Evolutionary conservation across 2,329 filamentous ascomycete genomes (phyloP).

Genomic region (Trichocomaceae sp.): DNA sequence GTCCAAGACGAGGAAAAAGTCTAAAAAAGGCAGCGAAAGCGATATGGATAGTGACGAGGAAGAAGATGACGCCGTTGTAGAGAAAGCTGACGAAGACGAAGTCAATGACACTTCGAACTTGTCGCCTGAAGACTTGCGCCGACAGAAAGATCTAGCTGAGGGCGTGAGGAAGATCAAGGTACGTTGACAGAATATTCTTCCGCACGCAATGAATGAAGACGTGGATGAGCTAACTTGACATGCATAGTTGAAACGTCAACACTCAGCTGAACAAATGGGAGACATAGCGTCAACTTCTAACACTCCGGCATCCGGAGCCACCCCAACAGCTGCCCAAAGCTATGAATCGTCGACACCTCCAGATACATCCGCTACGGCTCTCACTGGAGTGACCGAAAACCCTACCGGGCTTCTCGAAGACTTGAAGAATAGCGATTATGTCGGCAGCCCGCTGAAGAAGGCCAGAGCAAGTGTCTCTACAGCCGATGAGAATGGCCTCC

Average conservation of each 20-base stretch:
- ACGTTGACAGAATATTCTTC: constrained; percentile 19
- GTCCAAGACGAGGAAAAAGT: constrained; percentile 58
- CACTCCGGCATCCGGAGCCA: constrained; percentile 32
- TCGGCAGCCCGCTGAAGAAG: constrained; percentile 44
- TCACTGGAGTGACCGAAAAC: constrained; percentile 14
- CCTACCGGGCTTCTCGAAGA: constrained; percentile 19
- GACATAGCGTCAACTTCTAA: constrained; percentile 36
- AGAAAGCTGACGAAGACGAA: constrained; percentile 58
- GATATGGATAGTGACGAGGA: constrained; percentile 73
- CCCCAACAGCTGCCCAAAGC: constrained; percentile 27
- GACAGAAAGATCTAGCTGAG: constrained; percentile 56
- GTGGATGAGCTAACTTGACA: constrained; percentile 4
- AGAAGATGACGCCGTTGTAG: constrained; percentile 53
- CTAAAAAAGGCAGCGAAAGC: constrained; percentile 48
- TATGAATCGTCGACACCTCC: constrained; percentile 32
- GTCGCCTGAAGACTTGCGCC: constrained; percentile 55
- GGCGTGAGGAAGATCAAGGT: constrained; percentile 62
- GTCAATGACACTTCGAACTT: constrained; percentile 44
- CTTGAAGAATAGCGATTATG: constrained; percentile 29
- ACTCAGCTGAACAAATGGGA: constrained; percentile 51
- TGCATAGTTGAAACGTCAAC: constrained; percentile 57
- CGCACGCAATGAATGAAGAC: neutral
- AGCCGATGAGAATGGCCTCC: constrained; percentile 35
- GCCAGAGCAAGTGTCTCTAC: constrained; percentile 41
- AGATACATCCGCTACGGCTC: constrained; percentile 14